Percentiles rank a stretch among this genome's conserved stretches.
These are phyloP conservation scores for Fusarium illudens DNA, from an alignment of 2,329 filamentous ascomycete genomes.

Conservation along the genomic window DNA sequence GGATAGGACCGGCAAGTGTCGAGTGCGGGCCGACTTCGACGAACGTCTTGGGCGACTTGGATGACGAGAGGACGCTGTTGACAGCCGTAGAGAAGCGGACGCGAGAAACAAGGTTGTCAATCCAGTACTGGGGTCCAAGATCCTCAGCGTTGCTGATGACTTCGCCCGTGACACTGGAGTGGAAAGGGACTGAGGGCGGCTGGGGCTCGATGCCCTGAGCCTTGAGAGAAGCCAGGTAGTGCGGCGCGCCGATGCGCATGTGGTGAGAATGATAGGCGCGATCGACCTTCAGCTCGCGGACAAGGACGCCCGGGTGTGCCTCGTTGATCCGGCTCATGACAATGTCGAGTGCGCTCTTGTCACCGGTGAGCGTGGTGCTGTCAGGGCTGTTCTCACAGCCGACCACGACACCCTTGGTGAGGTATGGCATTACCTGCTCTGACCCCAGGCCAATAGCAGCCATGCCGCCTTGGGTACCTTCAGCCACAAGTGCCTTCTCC, in stretches of 20 bases:
- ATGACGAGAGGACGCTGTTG: conserved; percentile 1
- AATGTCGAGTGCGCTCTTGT: not conserved
- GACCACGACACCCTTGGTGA: not conserved
- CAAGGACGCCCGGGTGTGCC: not conserved
- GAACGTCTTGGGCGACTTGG: conserved; percentile 3
- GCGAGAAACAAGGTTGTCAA: conserved; percentile 19
- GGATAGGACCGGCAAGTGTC: conserved; percentile 28
- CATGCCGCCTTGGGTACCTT: conserved; percentile 50
- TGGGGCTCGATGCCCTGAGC: not conserved
- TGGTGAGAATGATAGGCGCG: conserved; percentile 11
- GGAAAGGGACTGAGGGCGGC: not conserved
- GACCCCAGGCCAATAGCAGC: conserved; percentile 49
- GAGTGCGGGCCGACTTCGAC: conserved; percentile 39
- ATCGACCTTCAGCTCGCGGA: not conserved
- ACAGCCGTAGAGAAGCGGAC: conserved; percentile 49
- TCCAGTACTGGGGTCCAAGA: not conserved
- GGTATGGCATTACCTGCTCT: conserved; percentile 39
- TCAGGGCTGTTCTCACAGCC: not conserved
- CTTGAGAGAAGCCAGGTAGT: not conserved
- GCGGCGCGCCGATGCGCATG: not conserved
- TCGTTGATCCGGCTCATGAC: not conserved
- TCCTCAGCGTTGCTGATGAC: not conserved
- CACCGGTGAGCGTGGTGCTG: not conserved
- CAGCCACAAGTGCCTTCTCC: conserved; percentile 46
- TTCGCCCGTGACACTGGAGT: not conserved